Percentiles rank a stretch among this genome's conserved stretches.
phyloP scores from a whole-genome alignment of 2,329 filamentous ascomycete species.

The Colletotrichum tabaci region DNA sequence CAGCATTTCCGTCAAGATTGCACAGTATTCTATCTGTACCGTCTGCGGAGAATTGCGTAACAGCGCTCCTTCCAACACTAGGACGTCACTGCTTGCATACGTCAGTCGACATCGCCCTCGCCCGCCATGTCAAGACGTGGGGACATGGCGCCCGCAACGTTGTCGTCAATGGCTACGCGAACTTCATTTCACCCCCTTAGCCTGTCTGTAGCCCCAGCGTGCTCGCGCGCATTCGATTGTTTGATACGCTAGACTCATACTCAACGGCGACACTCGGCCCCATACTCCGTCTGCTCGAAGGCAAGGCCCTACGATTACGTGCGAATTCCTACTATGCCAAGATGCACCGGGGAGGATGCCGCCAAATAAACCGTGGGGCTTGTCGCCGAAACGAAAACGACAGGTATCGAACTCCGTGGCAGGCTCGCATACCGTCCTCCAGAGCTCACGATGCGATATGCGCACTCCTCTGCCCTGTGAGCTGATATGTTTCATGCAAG shows the following conservation, averaged over 20 bases:
- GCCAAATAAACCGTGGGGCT: conserved; percentile 9
- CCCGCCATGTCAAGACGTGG: neutral
- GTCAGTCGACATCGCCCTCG: neutral
- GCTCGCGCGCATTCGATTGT: neutral
- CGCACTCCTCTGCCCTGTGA: conserved; percentile 32
- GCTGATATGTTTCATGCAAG: neutral
- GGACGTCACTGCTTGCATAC: conserved; percentile 5
- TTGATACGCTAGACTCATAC: neutral
- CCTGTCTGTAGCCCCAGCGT: conserved; percentile 5
- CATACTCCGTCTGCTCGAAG: neutral
- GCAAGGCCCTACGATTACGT: neutral
- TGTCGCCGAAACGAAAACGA: conserved; percentile 1
- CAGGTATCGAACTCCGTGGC: conserved; percentile 28
- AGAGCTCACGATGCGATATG: conserved; percentile 5
- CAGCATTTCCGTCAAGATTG: neutral
- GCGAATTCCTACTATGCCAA: conserved; percentile 7
- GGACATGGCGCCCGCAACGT: conserved; percentile 11
- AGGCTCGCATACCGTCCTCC: conserved; percentile 10
- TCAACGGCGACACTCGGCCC: conserved; percentile 4
- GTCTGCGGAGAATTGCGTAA: no score
- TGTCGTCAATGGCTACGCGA: neutral
- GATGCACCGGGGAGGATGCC: conserved; percentile 6
- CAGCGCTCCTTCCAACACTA: neutral
- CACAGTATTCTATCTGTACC: neutral
- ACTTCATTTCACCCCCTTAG: conserved; percentile 11